These are phyloP conservation scores for Aureoboletus auriporus DNA, from an alignment of 768 basidiomycete species.

Conservation along the genomic window DNA sequence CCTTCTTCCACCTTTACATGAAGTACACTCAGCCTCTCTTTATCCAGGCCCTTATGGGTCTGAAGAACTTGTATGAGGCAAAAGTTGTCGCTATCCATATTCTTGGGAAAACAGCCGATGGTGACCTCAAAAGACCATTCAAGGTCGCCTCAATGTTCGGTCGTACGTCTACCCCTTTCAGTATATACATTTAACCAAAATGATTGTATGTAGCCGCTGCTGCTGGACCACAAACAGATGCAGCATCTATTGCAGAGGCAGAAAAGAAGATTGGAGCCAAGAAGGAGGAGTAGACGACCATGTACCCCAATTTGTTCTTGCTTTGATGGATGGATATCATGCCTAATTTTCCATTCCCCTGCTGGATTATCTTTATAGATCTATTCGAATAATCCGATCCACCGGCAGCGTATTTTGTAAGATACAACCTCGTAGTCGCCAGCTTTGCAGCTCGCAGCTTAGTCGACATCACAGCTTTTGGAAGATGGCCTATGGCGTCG, in stretches of 20 bases:
- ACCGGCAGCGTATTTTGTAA: not conserved
- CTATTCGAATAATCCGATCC: slow-evolving; percentile 7
- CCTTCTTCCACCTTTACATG: slow-evolving; percentile 89
- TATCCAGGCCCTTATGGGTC: slow-evolving; percentile 91
- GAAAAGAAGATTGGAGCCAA: slow-evolving; percentile 80
- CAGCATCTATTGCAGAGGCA: slow-evolving; percentile 81
- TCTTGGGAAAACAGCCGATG: slow-evolving; percentile 72
- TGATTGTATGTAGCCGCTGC: slow-evolving; percentile 32
- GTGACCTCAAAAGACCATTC: slow-evolving; percentile 89
- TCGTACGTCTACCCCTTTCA: slow-evolving; percentile 34
- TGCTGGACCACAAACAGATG: slow-evolving; percentile 78
- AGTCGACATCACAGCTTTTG: no score
- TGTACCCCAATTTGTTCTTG: slow-evolving; percentile 9
- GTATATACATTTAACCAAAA: not conserved
- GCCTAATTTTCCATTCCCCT: slow-evolving; percentile 1
- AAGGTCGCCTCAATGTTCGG: slow-evolving; percentile 75
- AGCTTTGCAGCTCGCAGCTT: no score
- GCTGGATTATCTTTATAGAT: slow-evolving; percentile 4
- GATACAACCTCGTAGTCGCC: no score
- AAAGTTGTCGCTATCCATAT: slow-evolving; percentile 82
- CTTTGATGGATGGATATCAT: slow-evolving; percentile 19
- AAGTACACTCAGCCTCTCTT: slow-evolving; percentile 96
- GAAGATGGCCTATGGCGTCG: no score
- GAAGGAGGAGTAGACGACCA: slow-evolving; percentile 61
- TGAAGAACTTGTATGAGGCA: slow-evolving; percentile 87